Evolutionary conservation across 2,329 filamentous ascomycete species (phyloP), one percentile per base, ranked within the genome.

Genomic region (Penicillium sp.): DNA sequence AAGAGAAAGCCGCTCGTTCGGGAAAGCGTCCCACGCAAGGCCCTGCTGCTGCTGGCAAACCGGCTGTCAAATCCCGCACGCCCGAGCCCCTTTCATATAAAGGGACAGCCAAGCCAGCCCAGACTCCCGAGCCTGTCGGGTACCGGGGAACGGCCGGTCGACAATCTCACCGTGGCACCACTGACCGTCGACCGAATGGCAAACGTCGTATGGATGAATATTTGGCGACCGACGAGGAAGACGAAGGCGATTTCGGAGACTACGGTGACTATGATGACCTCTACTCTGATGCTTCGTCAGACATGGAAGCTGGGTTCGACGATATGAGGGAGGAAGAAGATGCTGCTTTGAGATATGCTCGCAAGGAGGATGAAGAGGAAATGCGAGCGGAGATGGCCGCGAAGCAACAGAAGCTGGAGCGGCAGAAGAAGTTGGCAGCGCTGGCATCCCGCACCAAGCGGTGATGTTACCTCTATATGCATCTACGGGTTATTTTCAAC

Each of bases 281-380:
- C 61, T 79, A 77, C 53, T 81, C 79, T 0, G 79, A 80, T 56
- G 77, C 62, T 40, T 81, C 78, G 7, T 81, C 79, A n/a, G 81
- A 81, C 61, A 83, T 83, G 81, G 81, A 83, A 69, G 81, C 80
- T 53, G 81, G 80, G 25, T 71, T 79, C 22, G 71, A 76, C 54
- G 80, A 82, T 61, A 68, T 83, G 52, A 79, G 80, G 57, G 63
- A 74, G 28, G 81, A 83, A 68, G 81, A 83, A 66, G 71, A 69
- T 25, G 61, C 63, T 14, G 80, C 81, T 7, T 65, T 80, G 37
- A 75, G 71, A 57, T 68, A 65, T 43, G 81, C 81, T 6, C 76
- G 73, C 55, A 71, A 69, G 58, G 81, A 83, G 64, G 81, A 83
- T 59, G 80, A 81, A 64, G 73, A 79, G 67, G 80, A 82, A 59